A percentile compares a stretch with the other conserved stretches of the same genome.
These are phyloP conservation scores for Nepenthes alata DNA, from an alignment of 179 eudicot genomes.

Conservation along the genomic window DNA sequence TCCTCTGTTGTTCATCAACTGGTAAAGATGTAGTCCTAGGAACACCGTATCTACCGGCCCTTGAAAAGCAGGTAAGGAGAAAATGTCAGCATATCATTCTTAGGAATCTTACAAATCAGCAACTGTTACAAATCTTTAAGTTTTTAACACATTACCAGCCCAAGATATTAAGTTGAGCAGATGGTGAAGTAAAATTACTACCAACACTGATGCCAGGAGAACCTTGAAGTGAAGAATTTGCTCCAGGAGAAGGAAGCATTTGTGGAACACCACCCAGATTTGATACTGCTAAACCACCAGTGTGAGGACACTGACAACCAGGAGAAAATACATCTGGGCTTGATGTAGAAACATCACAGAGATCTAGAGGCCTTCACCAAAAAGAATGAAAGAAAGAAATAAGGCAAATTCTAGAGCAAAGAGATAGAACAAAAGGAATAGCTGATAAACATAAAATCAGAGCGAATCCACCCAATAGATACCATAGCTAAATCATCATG, in stretches of 20 bases:
- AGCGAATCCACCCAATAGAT: neutral
- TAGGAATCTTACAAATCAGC: constrained; percentile 2
- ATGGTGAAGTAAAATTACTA: constrained; percentile 44
- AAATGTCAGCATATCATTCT: neutral
- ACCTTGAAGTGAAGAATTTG: constrained; percentile 39
- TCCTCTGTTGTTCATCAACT: constrained; percentile 77
- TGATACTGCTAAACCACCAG: constrained; percentile 44
- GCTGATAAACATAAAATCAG: constrained; percentile 1
- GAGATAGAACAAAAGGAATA: neutral
- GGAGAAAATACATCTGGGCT: constrained; percentile 47
- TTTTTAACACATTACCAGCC: constrained; percentile 35
- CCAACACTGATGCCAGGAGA: constrained; percentile 43
- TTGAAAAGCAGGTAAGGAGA: constrained; percentile 12
- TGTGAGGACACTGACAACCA: constrained; percentile 51
- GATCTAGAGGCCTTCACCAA: constrained; percentile 77
- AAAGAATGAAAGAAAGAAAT: constrained; percentile 1
- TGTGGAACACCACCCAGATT: constrained; percentile 39
- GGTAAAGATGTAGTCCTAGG: constrained; percentile 55
- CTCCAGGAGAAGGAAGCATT: constrained; percentile 37
- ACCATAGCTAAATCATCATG: neutral
- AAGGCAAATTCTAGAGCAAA: neutral
- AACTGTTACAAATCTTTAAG: constrained; percentile 3
- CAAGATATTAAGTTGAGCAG: constrained; percentile 36
- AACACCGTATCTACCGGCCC: constrained; percentile 58
- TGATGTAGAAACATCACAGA: constrained; percentile 53